Percentiles rank a stretch among this genome's conserved stretches.
Evolutionary conservation across 73 alveolate genomes (phyloP).

Genomic region (Symbiodinium natans): DNA sequence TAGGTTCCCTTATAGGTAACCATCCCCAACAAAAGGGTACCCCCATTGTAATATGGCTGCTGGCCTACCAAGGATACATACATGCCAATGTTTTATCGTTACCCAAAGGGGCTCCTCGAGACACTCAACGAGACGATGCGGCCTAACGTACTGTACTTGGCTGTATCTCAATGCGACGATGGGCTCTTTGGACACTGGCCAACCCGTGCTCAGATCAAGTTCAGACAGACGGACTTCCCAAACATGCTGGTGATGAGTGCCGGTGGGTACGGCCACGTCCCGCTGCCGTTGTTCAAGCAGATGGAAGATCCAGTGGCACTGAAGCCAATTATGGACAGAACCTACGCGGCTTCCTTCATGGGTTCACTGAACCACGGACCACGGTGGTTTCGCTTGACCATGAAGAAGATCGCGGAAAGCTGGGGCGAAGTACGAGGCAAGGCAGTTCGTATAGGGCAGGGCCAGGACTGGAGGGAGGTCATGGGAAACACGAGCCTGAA

Average conservation of each 20-base stretch:
- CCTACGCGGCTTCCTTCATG: background rate
- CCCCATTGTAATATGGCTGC: no score
- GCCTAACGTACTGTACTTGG: background rate
- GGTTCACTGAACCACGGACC: background rate
- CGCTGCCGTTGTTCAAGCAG: background rate
- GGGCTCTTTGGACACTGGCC: background rate
- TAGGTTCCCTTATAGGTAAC: no score
- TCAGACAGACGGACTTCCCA: background rate
- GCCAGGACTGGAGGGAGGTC: background rate
- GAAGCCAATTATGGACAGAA: background rate
- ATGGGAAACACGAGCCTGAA: slow-evolving; percentile 13
- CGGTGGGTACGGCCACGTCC: background rate
- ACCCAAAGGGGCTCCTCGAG: background rate
- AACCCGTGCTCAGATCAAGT: background rate
- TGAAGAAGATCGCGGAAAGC: background rate
- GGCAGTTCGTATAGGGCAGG: background rate
- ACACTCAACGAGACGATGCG: background rate
- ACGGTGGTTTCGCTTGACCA: background rate
- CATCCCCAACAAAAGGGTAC: no score
- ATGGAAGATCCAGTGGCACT: background rate
- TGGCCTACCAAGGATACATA: no score
- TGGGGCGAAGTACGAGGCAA: background rate
- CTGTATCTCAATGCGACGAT: background rate
- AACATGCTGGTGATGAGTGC: background rate
- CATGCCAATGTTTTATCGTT: background rate